Percentiles rank a stretch among this genome's conserved stretches.
Evolutionary conservation across 139 green algal genomes (phyloP).

Genomic region (Prasinococcaceae sp.): DNA sequence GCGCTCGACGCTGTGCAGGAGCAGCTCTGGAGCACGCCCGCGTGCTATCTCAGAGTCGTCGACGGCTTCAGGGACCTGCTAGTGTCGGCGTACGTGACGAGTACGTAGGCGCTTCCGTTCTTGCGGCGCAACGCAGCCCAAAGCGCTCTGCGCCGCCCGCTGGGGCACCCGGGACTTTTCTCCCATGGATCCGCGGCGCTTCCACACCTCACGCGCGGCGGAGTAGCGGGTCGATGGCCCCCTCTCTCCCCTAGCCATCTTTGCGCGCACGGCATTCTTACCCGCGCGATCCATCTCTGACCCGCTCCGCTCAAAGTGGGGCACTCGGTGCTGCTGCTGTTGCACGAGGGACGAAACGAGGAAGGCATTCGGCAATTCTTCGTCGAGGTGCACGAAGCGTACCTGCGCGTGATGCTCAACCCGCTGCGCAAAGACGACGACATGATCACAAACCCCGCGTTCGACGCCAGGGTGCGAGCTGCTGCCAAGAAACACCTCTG

Average conservation of each 20-base stretch:
- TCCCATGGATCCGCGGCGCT: too few relatives aligned
- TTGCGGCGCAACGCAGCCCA: too few relatives aligned
- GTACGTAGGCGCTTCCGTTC: too few relatives aligned
- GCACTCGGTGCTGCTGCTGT: constrained; percentile 66
- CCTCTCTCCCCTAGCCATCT: too few relatives aligned
- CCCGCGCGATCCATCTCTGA: too few relatives aligned
- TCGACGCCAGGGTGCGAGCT: constrained; percentile 17
- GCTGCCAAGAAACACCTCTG: constrained; percentile 23
- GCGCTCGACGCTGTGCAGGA: constrained; percentile 86
- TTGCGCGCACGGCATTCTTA: too few relatives aligned
- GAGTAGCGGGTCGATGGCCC: too few relatives aligned
- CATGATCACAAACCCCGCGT: constrained; percentile 16
- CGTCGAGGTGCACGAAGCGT: constrained; percentile 77
- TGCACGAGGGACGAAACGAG: constrained; percentile 63
- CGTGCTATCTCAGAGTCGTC: constrained; percentile 41
- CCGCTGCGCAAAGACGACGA: constrained; percentile 16
- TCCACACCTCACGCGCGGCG: too few relatives aligned
- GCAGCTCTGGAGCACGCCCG: constrained; percentile 56
- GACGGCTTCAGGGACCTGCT: constrained; percentile 88
- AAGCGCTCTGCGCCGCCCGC: too few relatives aligned
- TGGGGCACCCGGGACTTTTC: too few relatives aligned
- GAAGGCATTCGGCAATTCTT: constrained; percentile 77
- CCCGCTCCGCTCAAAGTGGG: too few relatives aligned
- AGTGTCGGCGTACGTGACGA: constrained; percentile 37
- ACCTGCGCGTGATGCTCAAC: constrained; percentile 27